These are phyloP conservation scores for Arthrocladium fulminans DNA, from an alignment of 2,329 filamentous ascomycete genomes.

Conservation along the genomic window DNA sequence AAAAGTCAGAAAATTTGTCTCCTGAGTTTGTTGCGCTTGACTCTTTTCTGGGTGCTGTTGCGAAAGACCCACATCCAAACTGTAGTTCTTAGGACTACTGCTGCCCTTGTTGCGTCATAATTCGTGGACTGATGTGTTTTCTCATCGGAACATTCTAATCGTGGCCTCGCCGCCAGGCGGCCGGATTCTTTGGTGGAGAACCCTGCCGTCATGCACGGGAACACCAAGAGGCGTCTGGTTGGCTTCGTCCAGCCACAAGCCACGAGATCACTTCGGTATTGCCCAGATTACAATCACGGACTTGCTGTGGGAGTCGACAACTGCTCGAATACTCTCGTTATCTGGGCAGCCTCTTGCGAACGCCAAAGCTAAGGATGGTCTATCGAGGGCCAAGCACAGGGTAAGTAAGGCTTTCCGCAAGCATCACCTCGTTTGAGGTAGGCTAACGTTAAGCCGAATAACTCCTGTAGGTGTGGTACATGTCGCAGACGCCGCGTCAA, in stretches of 20 bases:
- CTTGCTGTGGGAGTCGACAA: no score
- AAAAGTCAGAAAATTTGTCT: no score
- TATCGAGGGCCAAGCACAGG: conserved; percentile 22
- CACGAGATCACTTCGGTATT: no score
- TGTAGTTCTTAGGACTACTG: no score
- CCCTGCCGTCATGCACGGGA: no score
- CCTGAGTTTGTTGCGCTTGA: neutral
- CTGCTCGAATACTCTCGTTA: neutral
- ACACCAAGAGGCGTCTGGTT: no score
- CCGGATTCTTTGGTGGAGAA: no score
- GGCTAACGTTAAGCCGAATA: neutral
- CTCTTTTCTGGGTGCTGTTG: neutral
- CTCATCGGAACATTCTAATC: no score
- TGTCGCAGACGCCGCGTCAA: conserved; percentile 23
- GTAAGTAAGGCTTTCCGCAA: neutral
- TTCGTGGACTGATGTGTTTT: neutral
- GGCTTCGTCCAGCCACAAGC: no score
- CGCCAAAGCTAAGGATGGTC: conserved; percentile 15
- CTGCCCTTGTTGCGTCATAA: neutral
- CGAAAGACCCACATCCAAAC: neutral
- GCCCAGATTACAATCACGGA: no score
- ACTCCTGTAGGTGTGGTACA: conserved; percentile 14
- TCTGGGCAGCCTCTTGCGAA: neutral
- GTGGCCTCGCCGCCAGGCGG: no score
- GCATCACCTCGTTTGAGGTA: neutral